Percentiles rank a stretch among this genome's conserved stretches.
Conservation (phyloP, 768 basidiomycete species). For the Leucocoprinus leucothites region DNA sequence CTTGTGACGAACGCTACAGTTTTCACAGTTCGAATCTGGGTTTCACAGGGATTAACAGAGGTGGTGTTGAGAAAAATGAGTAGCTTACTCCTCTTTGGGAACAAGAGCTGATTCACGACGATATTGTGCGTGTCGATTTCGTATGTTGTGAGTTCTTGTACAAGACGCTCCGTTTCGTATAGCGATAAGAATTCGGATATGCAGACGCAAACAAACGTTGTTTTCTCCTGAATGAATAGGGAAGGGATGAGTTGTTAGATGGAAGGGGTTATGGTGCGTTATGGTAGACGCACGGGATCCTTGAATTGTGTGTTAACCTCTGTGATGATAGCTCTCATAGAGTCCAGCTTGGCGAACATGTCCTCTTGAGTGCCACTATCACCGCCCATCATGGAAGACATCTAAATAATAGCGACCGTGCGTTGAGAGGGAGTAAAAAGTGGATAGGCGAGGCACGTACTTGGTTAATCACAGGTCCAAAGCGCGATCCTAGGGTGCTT, state of each 20-base stretch:
- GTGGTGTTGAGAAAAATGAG: background rate
- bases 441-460: slow-evolving; percentile 23
- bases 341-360: slow-evolving; percentile 97
- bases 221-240: slow-evolving; percentile 74
- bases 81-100: slow-evolving; percentile 83
- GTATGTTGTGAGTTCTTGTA: slow-evolving; percentile 91
- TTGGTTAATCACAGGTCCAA: slow-evolving; percentile 96
- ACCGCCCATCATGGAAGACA: slow-evolving; percentile 96
- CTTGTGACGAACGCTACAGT: slow-evolving; percentile 89
- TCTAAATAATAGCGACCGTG: slow-evolving; percentile 37
- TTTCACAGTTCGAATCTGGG: slow-evolving; percentile 88
- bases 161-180: slow-evolving; percentile 97
- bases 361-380: slow-evolving; percentile 90
- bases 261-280: background rate
- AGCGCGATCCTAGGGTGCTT: slow-evolving; percentile 87
- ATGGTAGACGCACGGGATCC: slow-evolving; percentile 70
- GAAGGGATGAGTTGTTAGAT: background rate
- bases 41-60: background rate
- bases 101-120: slow-evolving; percentile 95
- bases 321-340: slow-evolving; percentile 94
- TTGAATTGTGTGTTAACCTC: slow-evolving; percentile 99
- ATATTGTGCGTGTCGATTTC: slow-evolving; percentile 99
- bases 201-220: slow-evolving; percentile 97
- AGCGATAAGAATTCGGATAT: slow-evolving; percentile 98
- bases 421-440: background rate